Base-by-base conservation (phyloP, 768 basidiomycete genomes). In the Jaapia argillacea region DNA sequence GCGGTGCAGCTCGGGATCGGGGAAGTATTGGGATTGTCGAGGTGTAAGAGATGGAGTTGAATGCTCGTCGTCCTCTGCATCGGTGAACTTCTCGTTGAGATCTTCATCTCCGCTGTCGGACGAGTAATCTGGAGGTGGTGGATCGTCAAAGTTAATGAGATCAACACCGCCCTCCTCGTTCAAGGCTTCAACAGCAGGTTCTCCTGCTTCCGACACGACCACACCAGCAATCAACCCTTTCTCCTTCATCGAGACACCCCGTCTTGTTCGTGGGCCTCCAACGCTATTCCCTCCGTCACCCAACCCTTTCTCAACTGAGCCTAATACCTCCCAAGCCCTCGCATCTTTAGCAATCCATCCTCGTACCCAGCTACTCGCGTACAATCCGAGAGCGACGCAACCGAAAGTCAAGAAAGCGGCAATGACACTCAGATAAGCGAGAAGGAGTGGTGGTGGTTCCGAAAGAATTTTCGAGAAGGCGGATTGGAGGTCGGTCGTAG, bases 1-100 rank as follows among this genome's bases (percentile, higher is more conserved):
- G 4, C 70, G 67, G 12, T 70, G 60, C 4, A 70, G 46, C 13
- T 69, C 69, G 0, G 71, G 70, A 47, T 72, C 71, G 5, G 64
- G 59, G 46, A 56, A 57, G 6, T 58, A 51, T 18, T 54, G 46
- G 41, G 27, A n/a, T 47, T 31, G 28, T 51, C 36, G 36, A 53
- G 48, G 20, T 24, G 44, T 1, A 49, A 49, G 23, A 47, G n/a
- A 4, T 42, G 36, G 23, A 35, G 45, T 12, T 23, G 45, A 43
- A 31, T 47, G 37, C 36, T 36, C 45, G 31, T 21, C 33, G 31
- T 56, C 52, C 16, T 38, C 47, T 12, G 56, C 53, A 35, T 58
- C 54, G 43, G 52, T 45, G 27, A 54, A 58, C 39, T 47, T 50
- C 43, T 56, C 56, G 43, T 49, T 44, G 2, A 45, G 14, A 6